Evolutionary conservation across 2,329 filamentous ascomycete species (phyloP).

Genomic region (Aspergillus piperis): DNA sequence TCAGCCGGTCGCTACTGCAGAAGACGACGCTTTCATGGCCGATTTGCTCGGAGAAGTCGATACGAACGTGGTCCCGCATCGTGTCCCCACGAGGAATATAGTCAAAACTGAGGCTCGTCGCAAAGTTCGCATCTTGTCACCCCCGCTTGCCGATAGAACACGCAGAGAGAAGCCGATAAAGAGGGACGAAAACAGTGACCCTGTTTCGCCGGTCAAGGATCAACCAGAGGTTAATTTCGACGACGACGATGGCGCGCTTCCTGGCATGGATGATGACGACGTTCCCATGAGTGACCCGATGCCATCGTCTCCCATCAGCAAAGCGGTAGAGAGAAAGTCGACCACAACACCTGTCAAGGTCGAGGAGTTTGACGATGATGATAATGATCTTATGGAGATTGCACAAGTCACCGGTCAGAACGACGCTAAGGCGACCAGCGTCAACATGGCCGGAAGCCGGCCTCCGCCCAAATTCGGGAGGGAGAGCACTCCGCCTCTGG

Average conservation of each 20-base stretch:
- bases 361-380: constrained; percentile 72
- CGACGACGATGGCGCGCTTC: constrained; percentile 59
- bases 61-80: constrained; percentile 65
- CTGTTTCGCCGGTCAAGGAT: constrained; percentile 47
- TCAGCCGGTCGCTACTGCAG: constrained; percentile 75
- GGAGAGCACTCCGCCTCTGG: constrained; percentile 67
- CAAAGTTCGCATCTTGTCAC: constrained; percentile 78
- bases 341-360: constrained; percentile 55
- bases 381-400: constrained; percentile 83
- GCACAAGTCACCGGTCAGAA: constrained; percentile 69
- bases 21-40: constrained; percentile 84
- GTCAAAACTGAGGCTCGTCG: constrained; percentile 75
- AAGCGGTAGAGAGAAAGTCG: constrained; percentile 71
- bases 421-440: constrained; percentile 65
- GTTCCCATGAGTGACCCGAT: constrained; percentile 83
- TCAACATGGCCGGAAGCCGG: constrained; percentile 83
- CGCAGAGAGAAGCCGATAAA: constrained; percentile 55
- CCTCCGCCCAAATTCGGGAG: constrained; percentile 75
- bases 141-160: constrained; percentile 61
- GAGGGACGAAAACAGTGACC: constrained; percentile 46
- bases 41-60: constrained; percentile 86
- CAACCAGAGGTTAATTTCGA: constrained; percentile 44
- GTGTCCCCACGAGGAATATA: constrained; percentile 59
- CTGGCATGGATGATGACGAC: constrained; percentile 67
- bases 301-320: constrained; percentile 83